Conservation (phyloP, 306 rosid species). For the Lupinus albus region DNA sequence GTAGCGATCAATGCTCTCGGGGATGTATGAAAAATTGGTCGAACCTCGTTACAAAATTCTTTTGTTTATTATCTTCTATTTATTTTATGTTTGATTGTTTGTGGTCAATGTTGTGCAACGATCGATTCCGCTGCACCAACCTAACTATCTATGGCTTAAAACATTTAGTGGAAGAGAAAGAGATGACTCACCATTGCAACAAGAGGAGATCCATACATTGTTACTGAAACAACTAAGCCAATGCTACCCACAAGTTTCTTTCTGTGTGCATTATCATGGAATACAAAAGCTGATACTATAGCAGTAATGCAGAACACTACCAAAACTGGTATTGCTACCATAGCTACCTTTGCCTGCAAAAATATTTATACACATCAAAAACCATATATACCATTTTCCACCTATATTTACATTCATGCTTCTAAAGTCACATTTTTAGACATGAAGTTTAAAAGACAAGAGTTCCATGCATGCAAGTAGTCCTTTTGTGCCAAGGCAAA, state of each 20-base stretch:
- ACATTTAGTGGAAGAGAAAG: background rate
- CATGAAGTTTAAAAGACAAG: no score
- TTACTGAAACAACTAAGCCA: conserved; percentile 56
- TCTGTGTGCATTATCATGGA: conserved; percentile 55
- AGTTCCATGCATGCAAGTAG: background rate
- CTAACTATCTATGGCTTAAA: background rate
- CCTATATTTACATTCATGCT: background rate
- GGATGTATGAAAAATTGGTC: no score
- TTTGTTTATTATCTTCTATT: no score
- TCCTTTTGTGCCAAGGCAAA: background rate
- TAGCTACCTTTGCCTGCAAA: conserved; percentile 60
- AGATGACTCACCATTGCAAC: conserved; percentile 65
- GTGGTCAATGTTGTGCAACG: no score
- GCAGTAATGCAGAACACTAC: conserved; percentile 46
- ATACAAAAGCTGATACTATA: conserved; percentile 50
- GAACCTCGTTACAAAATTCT: no score
- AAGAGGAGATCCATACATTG: conserved; percentile 78
- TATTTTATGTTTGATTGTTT: no score
- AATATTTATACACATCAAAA: background rate
- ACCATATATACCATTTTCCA: background rate
- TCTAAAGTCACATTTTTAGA: background rate
- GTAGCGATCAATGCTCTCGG: no score
- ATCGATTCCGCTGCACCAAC: no score
- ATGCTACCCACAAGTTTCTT: conserved; percentile 71
- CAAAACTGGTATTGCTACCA: conserved; percentile 45